These are phyloP conservation scores for Alternaria dauci DNA, from an alignment of 2,329 filamentous ascomycete genomes.

Conservation along the genomic window DNA sequence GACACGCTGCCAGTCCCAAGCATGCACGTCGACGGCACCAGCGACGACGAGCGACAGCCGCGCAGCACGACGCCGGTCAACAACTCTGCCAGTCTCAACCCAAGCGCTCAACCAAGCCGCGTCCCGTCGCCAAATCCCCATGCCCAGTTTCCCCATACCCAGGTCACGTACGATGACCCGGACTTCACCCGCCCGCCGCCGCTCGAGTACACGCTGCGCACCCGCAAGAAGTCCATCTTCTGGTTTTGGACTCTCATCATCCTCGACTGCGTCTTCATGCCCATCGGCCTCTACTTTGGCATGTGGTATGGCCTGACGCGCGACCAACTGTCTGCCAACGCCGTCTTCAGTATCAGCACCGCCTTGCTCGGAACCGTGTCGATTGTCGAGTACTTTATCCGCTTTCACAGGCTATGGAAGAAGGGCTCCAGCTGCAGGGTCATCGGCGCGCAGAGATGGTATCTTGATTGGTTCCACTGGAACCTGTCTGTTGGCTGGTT, in stretches of 20 bases:
- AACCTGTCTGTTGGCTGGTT: slow-evolving; percentile 64
- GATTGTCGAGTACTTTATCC: slow-evolving; percentile 63
- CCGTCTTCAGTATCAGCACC: slow-evolving; percentile 64
- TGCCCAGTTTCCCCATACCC: slow-evolving; percentile 51
- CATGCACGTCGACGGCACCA: slow-evolving; percentile 27
- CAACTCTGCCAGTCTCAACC: slow-evolving; percentile 19
- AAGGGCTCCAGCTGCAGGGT: slow-evolving; percentile 63
- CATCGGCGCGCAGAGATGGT: slow-evolving; percentile 56
- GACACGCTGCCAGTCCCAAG: slow-evolving; percentile 32
- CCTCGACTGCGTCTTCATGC: slow-evolving; percentile 66
- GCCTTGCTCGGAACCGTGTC: slow-evolving; percentile 62
- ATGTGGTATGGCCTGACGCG: slow-evolving; percentile 65
- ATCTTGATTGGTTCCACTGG: slow-evolving; percentile 67
- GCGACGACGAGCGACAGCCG: slow-evolving; percentile 26
- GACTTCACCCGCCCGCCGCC: slow-evolving; percentile 58
- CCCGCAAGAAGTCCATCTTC: slow-evolving; percentile 64
- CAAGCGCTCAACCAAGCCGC: slow-evolving; percentile 34
- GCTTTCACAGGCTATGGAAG: slow-evolving; percentile 59
- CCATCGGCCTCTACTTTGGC: slow-evolving; percentile 67
- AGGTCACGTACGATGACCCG: slow-evolving; percentile 52
- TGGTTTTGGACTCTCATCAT: slow-evolving; percentile 68
- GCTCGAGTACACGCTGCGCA: slow-evolving; percentile 64
- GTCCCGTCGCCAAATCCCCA: slow-evolving; percentile 43
- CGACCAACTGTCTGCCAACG: slow-evolving; percentile 57
- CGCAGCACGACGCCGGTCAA: slow-evolving; percentile 20